Conservation (phyloP, 441 rosid species). For the Pelargonium cotyledonis region DNA sequence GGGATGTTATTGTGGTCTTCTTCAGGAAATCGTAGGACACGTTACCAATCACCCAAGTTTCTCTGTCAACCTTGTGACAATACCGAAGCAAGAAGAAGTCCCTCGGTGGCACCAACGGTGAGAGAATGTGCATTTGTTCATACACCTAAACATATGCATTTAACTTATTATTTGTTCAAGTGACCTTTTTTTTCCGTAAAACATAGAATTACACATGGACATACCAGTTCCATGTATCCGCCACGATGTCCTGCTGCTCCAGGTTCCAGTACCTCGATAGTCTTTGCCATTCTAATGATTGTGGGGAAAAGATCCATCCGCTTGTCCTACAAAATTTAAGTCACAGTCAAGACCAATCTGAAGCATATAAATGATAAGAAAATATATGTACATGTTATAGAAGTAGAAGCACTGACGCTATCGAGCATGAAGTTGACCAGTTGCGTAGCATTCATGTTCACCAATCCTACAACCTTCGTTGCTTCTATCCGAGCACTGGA, state of each 20-base stretch:
- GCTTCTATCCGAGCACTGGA: slow-evolving; percentile 43
- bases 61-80: slow-evolving; percentile 41
- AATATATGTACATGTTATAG: neutral
- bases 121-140: slow-evolving; percentile 52
- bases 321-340: slow-evolving; percentile 35
- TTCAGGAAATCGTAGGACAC: slow-evolving; percentile 34
- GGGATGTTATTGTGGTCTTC: slow-evolving; percentile 19
- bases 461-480: slow-evolving; percentile 38
- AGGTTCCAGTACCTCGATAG: slow-evolving; percentile 33
- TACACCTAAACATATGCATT: slow-evolving; percentile 33
- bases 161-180: too few species aligned
- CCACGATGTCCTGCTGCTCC: slow-evolving; percentile 25
- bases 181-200: too few species aligned
- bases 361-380: neutral
- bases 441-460: slow-evolving; percentile 30
- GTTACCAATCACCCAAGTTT: slow-evolving; percentile 55
- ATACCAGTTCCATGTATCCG: slow-evolving; percentile 44
- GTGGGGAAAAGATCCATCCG: slow-evolving; percentile 61
- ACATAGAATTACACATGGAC: too few species aligned
- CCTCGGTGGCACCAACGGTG: slow-evolving; percentile 60
- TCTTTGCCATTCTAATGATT: slow-evolving; percentile 41
- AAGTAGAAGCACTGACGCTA: slow-evolving; percentile 30
- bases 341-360: neutral
- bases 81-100: slow-evolving; percentile 52
- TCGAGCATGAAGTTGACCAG: slow-evolving; percentile 46